Evolutionary conservation across 331 rosid species (phyloP), one percentile per base, ranked within the genome.

Genomic region (Quercus phellos): DNA sequence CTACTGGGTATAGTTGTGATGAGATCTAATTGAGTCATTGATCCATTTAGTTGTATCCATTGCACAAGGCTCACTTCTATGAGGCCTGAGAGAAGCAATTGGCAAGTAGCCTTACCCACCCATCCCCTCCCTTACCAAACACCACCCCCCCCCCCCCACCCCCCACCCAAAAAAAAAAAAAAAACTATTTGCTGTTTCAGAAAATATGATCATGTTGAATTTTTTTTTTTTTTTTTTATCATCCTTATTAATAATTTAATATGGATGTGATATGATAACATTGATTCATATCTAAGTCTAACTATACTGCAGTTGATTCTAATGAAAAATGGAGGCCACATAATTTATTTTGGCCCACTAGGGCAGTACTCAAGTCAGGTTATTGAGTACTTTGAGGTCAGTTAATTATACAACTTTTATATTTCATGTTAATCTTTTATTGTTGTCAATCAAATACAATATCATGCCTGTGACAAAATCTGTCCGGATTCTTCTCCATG

Each of bases 371-470:
- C 98, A 51, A 86, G 81, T 59, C 78, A 75, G 58, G 87, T 94
- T 75, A 91, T 91, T 58, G 89, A 90, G 76, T 91, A 90, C 80
- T 93, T 93, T 85, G 92, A 93, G 94, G 98, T 89, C 68, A 61
- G 68, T 61, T 61, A 12, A 26, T 61, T 10, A 2, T 61, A 21
- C 68, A 61, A 5, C 42, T 61, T 27, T 14, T 29, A 13, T 3
- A 59, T 59, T 11, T 24, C 67, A 46, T 12, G 53, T 11, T 12
- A 46, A 46, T 46, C 11, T 59, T 24, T 59, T 17, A 24, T 24
- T 18, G 24, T 24, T 26, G 34, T 59, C 32, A 11, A 13, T 26
- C 34, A 59, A 10, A 9, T 24, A 59, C 5, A 24, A 11, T 24
- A 59, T 30, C 34, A 4, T 61, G 3, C 42, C 19, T 29, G 21